Conservation (phyloP, 176 grass and related monocot genomes). For the Echinochloa phyllopogon region DNA sequence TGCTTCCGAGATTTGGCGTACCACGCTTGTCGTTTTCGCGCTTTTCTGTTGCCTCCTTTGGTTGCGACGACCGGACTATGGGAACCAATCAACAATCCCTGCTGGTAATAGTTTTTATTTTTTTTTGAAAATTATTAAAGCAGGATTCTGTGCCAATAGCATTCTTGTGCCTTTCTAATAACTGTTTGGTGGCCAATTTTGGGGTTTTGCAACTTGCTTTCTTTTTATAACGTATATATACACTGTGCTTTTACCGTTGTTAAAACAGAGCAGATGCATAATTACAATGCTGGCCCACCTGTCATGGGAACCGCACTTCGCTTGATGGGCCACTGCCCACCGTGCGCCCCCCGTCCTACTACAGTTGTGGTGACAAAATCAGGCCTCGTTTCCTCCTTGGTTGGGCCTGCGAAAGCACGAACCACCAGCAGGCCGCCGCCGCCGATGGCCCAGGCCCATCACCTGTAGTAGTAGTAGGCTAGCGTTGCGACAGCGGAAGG, state of each 20-base stretch:
- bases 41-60: not conserved
- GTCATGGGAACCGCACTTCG: no score
- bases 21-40: slow-evolving; percentile 17
- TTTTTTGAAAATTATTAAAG: no score
- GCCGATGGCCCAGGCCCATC: not conserved
- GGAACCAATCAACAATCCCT: not conserved
- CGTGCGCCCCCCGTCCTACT: no score
- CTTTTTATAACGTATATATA: no score
- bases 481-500: not conserved
- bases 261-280: not conserved
- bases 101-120: no score
- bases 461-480: not conserved
- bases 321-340: no score
- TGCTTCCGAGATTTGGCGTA: slow-evolving; percentile 42
- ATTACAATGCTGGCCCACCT: not conserved
- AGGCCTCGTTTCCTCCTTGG: not conserved
- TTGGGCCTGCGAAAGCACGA: no score
- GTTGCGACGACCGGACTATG: not conserved
- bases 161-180: not conserved
- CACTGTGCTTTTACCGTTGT: not conserved
- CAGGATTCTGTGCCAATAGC: no score
- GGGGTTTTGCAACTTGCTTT: not conserved
- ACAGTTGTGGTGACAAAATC: no score
- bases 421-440: not conserved
- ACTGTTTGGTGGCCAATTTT: not conserved